Evolutionary conservation across 371 early-diverging fungal genomes (phyloP).

Genomic region (Mortierella sp.): DNA sequence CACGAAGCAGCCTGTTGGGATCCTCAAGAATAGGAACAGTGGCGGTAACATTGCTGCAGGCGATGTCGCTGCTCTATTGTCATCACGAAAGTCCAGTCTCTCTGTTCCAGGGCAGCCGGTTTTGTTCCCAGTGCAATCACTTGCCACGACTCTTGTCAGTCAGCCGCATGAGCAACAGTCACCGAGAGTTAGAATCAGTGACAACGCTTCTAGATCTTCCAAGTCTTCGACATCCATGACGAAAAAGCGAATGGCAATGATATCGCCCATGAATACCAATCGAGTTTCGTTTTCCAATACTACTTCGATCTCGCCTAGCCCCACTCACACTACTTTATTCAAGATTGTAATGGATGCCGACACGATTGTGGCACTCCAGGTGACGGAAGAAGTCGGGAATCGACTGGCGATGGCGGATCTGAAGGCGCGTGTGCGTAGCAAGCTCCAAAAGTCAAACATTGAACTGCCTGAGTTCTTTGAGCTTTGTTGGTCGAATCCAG

Average conservation of each 20-base stretch:
- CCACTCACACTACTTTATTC: conserved; percentile 11
- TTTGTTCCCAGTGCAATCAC: conserved; percentile 31
- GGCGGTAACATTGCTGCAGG: not conserved
- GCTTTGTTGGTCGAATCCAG: conserved; percentile 23
- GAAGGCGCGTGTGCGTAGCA: conserved; percentile 18
- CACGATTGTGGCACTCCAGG: conserved; percentile 48
- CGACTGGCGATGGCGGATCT: conserved; percentile 33
- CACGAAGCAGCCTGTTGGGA: conserved; percentile 40
- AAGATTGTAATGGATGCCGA: conserved; percentile 52
- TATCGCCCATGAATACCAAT: too few relatives aligned
- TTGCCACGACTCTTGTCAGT: too few relatives aligned
- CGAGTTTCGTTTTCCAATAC: too few relatives aligned
- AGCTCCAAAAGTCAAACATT: conserved; percentile 46
- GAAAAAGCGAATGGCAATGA: too few relatives aligned
- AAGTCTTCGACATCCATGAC: too few relatives aligned
- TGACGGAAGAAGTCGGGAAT: conserved; percentile 30
- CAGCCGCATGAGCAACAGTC: too few relatives aligned
- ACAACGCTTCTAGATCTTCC: too few relatives aligned
- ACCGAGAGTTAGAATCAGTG: too few relatives aligned
- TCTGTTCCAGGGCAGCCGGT: conserved; percentile 19
- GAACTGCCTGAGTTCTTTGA: conserved; percentile 37
- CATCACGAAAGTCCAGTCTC: conserved; percentile 26
- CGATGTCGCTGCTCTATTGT: too few relatives aligned
- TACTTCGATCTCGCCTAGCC: too few relatives aligned
- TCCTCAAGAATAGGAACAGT: conserved; percentile 33